Evolutionary conservation across 352 stramenopile genomes (phyloP).

Genomic region (Globisporangium middletonii): DNA sequence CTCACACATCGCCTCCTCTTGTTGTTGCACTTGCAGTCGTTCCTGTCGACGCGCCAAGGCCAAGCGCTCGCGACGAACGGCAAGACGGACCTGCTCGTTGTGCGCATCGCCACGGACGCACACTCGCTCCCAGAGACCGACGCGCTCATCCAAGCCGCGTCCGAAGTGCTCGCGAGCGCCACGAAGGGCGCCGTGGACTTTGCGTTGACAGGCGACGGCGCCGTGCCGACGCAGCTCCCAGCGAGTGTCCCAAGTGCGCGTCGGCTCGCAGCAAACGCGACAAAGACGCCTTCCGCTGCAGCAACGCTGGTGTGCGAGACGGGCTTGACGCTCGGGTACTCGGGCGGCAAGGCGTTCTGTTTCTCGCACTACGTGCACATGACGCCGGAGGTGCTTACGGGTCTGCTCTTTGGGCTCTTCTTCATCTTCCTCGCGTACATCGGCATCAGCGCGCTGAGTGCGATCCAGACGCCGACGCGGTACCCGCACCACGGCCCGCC

Average conservation of each 20-base stretch:
- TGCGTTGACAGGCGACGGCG: slow-evolving; percentile 53
- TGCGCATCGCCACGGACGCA: slow-evolving; percentile 32
- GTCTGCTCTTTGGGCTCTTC: slow-evolving; percentile 71
- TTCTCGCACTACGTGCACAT: slow-evolving; percentile 84
- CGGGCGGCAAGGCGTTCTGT: slow-evolving; percentile 66
- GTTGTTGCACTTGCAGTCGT: slow-evolving; percentile 1
- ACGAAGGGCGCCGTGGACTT: slow-evolving; percentile 46
- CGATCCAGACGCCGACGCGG: slow-evolving; percentile 69
- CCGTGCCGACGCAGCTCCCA: slow-evolving; percentile 18
- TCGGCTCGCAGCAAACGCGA: slow-evolving; percentile 28
- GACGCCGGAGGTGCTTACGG: slow-evolving; percentile 69
- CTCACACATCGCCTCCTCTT: neutral
- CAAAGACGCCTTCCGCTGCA: slow-evolving; percentile 1
- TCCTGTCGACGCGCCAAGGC: slow-evolving; percentile 10
- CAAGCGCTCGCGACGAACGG: slow-evolving; percentile 36
- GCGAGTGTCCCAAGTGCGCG: slow-evolving; percentile 6
- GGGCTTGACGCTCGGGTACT: slow-evolving; percentile 54
- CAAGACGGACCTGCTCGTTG: slow-evolving; percentile 58
- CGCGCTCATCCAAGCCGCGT: slow-evolving; percentile 32
- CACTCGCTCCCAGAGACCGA: slow-evolving; percentile 35
- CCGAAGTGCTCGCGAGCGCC: slow-evolving; percentile 23
- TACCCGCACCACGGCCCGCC: slow-evolving; percentile 70
- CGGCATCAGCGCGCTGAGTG: slow-evolving; percentile 56
- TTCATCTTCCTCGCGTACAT: slow-evolving; percentile 79
- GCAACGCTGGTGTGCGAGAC: slow-evolving; percentile 47